Percentiles rank a stretch among this genome's conserved stretches.
Evolutionary conservation across 345 rosid species (phyloP).

Genomic region (Erucastrum elatum): DNA sequence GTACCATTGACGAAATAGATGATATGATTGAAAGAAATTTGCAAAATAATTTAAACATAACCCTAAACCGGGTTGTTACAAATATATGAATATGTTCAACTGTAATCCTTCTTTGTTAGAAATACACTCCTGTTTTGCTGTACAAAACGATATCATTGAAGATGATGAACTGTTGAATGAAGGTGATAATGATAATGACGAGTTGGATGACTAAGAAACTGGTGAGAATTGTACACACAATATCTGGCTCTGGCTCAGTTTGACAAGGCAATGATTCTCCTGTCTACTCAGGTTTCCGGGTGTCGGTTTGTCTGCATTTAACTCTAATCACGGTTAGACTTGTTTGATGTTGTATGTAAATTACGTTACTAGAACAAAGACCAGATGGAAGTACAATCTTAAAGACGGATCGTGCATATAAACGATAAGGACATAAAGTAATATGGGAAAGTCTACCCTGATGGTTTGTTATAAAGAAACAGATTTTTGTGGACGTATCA

Average conservation of each 20-base stretch:
- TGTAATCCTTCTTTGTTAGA: constrained; percentile 46
- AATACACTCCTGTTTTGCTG: constrained; percentile 59
- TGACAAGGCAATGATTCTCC: constrained; percentile 65
- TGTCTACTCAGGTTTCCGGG: no score
- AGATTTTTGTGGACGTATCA: no score
- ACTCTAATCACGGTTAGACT: constrained; percentile 2
- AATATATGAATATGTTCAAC: not conserved
- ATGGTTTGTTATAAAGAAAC: no score
- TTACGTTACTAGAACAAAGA: constrained; percentile 92
- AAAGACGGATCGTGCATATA: constrained; percentile 98
- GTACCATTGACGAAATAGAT: no score
- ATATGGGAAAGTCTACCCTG: not conserved
- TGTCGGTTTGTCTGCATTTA: no score
- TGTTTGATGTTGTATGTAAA: constrained; percentile 18
- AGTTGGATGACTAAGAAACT: constrained; percentile 77
- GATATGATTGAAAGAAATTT: no score
- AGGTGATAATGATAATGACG: constrained; percentile 78
- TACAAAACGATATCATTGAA: constrained; percentile 60
- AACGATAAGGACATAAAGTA: constrained; percentile 67
- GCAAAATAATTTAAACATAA: no score
- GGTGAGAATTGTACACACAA: constrained; percentile 92
- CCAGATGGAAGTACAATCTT: constrained; percentile 89
- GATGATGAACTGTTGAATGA: constrained; percentile 86
- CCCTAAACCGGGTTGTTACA: no score
- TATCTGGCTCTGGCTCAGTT: constrained; percentile 92